Evolutionary conservation across 1,284 basidiomycete species (phyloP).

Genomic region (Lentinus polychrous): DNA sequence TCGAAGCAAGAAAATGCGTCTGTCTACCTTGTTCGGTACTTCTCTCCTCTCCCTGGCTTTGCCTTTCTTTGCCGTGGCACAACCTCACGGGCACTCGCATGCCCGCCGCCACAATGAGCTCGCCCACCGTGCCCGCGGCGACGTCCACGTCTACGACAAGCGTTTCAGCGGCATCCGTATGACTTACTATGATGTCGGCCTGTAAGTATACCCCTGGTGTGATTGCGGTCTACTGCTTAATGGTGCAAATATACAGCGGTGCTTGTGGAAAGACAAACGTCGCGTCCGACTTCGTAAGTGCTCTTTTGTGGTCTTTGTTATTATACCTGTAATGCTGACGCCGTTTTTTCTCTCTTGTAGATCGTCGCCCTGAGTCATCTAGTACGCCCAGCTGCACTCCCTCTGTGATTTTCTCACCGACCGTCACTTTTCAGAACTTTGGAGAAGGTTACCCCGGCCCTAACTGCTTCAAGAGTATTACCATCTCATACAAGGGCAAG

Average conservation of each 20-base stretch:
- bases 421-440: conserved; percentile 35
- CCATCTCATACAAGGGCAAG: conserved; percentile 60
- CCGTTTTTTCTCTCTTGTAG: conserved; percentile 19
- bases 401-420: conserved; percentile 7
- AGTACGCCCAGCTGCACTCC: conserved; percentile 21
- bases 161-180: conserved; percentile 18
- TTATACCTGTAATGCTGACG: background rate
- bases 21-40: conserved; percentile 21
- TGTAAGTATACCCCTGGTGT: conserved; percentile 32
- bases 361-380: conserved; percentile 35
- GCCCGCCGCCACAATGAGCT: conserved; percentile 26
- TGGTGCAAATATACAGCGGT: conserved; percentile 29
- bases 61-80: conserved; percentile 21
- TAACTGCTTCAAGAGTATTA: conserved; percentile 56
- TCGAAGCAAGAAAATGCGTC: conserved; percentile 20
- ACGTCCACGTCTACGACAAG: conserved; percentile 13
- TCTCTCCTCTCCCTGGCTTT: conserved; percentile 24
- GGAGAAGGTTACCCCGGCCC: conserved; percentile 52
- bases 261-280: conserved; percentile 47
- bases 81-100: conserved; percentile 14
- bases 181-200: conserved; percentile 49
- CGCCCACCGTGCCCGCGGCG: conserved; percentile 18
- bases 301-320: background rate
- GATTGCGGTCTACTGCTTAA: background rate
- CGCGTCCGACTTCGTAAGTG: conserved; percentile 45